Conservation (phyloP, 306 rosid species). For the Trifolium pratense region DNA sequence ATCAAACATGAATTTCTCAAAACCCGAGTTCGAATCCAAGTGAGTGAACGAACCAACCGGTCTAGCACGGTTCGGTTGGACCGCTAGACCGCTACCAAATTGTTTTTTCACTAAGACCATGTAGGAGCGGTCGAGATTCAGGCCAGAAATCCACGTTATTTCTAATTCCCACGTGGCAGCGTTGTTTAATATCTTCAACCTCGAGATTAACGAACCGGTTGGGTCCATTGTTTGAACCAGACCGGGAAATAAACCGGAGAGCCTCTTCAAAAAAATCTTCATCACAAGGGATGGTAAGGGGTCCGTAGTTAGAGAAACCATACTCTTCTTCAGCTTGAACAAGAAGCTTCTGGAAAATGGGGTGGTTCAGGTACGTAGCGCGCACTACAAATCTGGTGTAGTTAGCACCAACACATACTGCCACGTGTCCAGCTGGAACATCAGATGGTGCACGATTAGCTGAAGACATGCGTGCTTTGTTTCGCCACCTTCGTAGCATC, state of each 20-base stretch:
- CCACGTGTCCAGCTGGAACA: constrained; percentile 92
- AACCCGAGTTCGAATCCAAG: constrained; percentile 39
- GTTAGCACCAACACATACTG: constrained; percentile 74
- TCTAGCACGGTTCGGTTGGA: background rate
- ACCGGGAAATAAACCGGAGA: constrained; percentile 64
- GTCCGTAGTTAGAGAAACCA: constrained; percentile 75
- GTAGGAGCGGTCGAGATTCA: constrained; percentile 83
- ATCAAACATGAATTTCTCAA: background rate
- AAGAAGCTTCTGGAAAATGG: constrained; percentile 78
- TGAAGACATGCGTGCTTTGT: constrained; percentile 76
- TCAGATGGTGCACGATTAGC: constrained; percentile 73
- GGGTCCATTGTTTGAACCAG: constrained; percentile 51
- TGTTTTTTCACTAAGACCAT: constrained; percentile 61
- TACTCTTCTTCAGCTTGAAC: constrained; percentile 82
- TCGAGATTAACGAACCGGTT: constrained; percentile 57
- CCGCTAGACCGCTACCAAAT: constrained; percentile 52
- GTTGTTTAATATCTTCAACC: constrained; percentile 60
- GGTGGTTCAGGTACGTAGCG: constrained; percentile 86
- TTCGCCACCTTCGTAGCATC: constrained; percentile 88
- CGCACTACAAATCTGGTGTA: constrained; percentile 70
- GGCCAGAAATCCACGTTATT: constrained; percentile 68
- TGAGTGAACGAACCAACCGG: background rate
- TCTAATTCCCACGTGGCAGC: constrained; percentile 63
- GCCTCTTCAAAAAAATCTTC: constrained; percentile 70
- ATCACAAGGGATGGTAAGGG: constrained; percentile 84